These are phyloP conservation scores for Chenopodium suecicum DNA, from an alignment of 148 eudicot genomes.

Conservation along the genomic window DNA sequence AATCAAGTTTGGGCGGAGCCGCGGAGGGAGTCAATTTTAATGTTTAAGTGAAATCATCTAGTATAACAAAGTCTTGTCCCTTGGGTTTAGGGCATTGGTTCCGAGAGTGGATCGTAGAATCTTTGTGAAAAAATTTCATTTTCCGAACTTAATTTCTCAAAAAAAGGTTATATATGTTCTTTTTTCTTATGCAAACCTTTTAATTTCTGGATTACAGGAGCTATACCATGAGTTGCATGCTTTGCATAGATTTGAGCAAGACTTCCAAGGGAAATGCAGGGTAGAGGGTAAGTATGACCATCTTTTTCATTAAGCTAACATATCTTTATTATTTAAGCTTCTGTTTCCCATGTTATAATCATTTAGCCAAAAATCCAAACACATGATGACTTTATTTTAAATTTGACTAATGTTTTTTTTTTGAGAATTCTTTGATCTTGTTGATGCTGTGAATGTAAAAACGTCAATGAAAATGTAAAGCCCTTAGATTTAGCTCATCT, in stretches of 20 bases:
- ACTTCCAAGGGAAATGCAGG: conserved; percentile 34
- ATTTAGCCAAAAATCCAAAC: not conserved
- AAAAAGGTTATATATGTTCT: not conserved
- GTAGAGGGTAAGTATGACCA: conserved; percentile 31
- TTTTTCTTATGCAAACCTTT: not conserved
- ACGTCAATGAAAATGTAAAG: not conserved
- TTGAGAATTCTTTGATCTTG: not conserved
- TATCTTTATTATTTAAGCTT: not conserved
- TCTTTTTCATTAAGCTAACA: not conserved
- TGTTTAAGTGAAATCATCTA: not conserved
- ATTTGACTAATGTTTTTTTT: not conserved
- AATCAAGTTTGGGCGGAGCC: not conserved
- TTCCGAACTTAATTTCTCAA: not conserved
- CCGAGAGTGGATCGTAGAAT: not conserved
- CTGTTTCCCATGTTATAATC: not conserved
- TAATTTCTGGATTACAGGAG: conserved; percentile 29
- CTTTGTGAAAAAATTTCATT: not conserved
- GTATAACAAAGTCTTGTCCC: not conserved
- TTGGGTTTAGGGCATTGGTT: not conserved
- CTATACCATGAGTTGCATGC: conserved; percentile 48
- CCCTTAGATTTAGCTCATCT: not conserved
- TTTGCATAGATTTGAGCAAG: conserved; percentile 44
- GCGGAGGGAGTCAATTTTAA: not conserved
- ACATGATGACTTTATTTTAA: not conserved
- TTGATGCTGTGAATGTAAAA: not conserved